Conservation (phyloP, 2,329 filamentous ascomycete species). For the Diplodia mutila region DNA sequence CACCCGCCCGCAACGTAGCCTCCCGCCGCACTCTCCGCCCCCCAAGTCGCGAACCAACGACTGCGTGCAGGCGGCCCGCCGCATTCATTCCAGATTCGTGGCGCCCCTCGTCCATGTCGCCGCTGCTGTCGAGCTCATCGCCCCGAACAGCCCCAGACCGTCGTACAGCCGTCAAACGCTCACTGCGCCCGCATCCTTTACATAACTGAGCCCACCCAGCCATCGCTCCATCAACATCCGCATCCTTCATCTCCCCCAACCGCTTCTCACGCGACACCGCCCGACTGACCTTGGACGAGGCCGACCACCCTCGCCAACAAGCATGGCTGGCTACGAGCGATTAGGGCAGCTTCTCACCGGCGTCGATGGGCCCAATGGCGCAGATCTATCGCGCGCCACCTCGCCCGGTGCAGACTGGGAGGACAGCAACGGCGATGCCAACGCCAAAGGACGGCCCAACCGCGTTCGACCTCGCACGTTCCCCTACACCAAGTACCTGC, state of each 20-base stretch:
- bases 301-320: conserved; percentile 11
- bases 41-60: neutral
- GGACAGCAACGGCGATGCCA: conserved; percentile 54
- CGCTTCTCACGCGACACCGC: conserved; percentile 19
- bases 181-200: conserved; percentile 5
- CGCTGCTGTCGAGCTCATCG: conserved; percentile 22
- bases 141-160: conserved; percentile 14
- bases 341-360: conserved; percentile 49
- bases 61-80: conserved; percentile 1
- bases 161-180: conserved; percentile 19
- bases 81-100: conserved; percentile 8
- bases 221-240: conserved; percentile 5
- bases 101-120: conserved; percentile 7
- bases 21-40: conserved; percentile 1
- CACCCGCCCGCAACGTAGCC: neutral
- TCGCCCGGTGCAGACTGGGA: conserved; percentile 72
- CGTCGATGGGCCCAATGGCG: conserved; percentile 44
- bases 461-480: conserved; percentile 82
- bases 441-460: conserved; percentile 62
- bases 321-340: conserved; percentile 45
- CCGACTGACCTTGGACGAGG: conserved; percentile 8
- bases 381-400: conserved; percentile 81
- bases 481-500: conserved; percentile 87
- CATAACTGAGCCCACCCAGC: conserved; percentile 6
- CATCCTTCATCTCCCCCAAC: neutral